Conservation (phyloP, 768 basidiomycete genomes). For the Daedaleopsis nitida region DNA sequence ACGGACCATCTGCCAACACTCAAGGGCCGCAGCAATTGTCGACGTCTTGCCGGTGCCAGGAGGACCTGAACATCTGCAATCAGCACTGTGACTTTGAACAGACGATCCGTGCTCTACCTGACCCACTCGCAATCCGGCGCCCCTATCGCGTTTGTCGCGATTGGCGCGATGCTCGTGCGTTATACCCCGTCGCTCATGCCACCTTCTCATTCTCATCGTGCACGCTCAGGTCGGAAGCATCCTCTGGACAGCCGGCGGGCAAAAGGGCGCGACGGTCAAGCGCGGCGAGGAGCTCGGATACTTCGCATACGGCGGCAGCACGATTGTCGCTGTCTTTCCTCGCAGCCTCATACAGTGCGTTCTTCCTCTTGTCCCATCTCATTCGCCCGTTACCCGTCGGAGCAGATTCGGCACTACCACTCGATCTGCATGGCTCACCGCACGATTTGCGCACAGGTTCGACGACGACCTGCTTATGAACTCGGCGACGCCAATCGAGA, state of each 20-base stretch:
- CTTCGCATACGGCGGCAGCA: conserved; percentile 81
- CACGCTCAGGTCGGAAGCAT: conserved; percentile 57
- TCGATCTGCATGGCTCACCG: no score
- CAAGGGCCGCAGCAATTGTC: conserved; percentile 41
- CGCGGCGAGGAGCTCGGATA: conserved; percentile 70
- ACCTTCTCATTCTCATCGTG: background rate
- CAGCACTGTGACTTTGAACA: no score
- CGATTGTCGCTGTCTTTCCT: conserved; percentile 63
- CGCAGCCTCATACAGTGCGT: conserved; percentile 47
- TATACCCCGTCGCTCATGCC: background rate
- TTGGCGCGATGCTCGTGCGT: conserved; percentile 73
- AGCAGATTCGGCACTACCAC: background rate
- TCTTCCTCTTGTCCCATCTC: background rate
- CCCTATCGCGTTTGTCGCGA: conserved; percentile 67
- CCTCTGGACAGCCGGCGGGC: conserved; percentile 56
- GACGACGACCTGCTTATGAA: conserved; percentile 63
- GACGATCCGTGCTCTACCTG: conserved; percentile 56
- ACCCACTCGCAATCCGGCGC: conserved; percentile 47
- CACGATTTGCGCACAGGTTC: no score
- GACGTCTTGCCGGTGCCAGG: conserved; percentile 49
- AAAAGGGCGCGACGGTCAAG: conserved; percentile 51
- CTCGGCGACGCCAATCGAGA: conserved; percentile 61
- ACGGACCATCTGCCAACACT: background rate
- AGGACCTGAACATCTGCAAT: no score
- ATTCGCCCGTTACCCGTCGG: no score